Conservation (phyloP, 176 grass and related monocot genomes). For the Raddia guianensis region DNA sequence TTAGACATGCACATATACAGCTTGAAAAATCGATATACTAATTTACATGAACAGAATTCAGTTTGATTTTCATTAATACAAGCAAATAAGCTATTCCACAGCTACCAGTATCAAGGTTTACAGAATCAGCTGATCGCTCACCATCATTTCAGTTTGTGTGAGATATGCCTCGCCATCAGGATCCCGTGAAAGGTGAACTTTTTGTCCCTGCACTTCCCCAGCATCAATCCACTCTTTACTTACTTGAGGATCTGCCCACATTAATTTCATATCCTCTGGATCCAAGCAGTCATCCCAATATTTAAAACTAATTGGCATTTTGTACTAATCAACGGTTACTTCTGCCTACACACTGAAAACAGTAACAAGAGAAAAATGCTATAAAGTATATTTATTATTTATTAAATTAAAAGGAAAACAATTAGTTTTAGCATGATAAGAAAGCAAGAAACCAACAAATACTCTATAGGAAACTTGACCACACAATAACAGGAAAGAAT, state of each 20-base stretch:
- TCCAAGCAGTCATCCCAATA: slow-evolving; percentile 97
- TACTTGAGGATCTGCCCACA: slow-evolving; percentile 81
- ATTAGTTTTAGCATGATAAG: neutral
- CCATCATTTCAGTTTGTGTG: slow-evolving; percentile 92
- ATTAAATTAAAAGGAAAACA: slow-evolving; percentile 19
- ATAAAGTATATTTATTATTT: neutral
- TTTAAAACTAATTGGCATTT: slow-evolving; percentile 85
- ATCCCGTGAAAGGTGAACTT: slow-evolving; percentile 91
- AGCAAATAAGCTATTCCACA: neutral
- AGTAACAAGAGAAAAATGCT: neutral
- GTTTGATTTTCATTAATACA: neutral
- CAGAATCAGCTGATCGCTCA: slow-evolving; percentile 26
- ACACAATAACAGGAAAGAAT: slow-evolving; percentile 2
- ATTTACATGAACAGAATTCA: slow-evolving; percentile 13
- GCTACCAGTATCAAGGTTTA: neutral
- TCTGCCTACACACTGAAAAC: slow-evolving; percentile 8
- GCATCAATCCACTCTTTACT: slow-evolving; percentile 91
- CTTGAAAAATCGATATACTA: slow-evolving; percentile 19
- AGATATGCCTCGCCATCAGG: slow-evolving; percentile 91
- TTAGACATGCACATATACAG: neutral
- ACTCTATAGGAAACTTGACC: neutral
- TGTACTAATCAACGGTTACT: slow-evolving; percentile 22
- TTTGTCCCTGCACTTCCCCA: slow-evolving; percentile 67
- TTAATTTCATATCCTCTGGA: slow-evolving; percentile 66
- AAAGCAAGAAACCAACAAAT: neutral